Evolutionary conservation across 1,139 yeast genomes (phyloP).

Genomic region (Pichia norvegensis): DNA sequence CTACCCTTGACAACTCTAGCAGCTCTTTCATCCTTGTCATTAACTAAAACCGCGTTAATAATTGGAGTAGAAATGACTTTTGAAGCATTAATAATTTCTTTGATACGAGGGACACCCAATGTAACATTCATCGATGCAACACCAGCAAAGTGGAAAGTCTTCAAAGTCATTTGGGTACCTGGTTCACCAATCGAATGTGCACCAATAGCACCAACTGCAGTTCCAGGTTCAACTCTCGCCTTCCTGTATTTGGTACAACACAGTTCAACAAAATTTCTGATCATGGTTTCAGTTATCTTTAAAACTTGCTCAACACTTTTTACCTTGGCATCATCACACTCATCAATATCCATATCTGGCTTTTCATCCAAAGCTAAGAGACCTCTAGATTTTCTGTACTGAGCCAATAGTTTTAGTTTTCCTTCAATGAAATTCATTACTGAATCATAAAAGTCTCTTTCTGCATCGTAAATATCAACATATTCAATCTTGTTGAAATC

Average conservation of each 20-base stretch:
- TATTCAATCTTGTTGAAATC: constrained; percentile 44
- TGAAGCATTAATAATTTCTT: constrained; percentile 96
- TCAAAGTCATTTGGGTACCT: constrained; percentile 97
- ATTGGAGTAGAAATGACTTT: constrained; percentile 94
- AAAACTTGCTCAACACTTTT: constrained; percentile 64
- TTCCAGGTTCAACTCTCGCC: constrained; percentile 97
- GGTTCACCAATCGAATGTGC: constrained; percentile 99
- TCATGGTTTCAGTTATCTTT: constrained; percentile 56
- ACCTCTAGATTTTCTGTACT: constrained; percentile 46
- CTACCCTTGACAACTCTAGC: constrained; percentile 98
- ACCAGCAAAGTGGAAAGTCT: constrained; percentile 99
- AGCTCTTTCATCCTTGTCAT: constrained; percentile 91
- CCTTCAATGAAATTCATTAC: constrained; percentile 52
- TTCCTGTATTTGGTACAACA: constrained; percentile 77
- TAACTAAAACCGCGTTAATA: constrained; percentile 87
- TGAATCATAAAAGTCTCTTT: constrained; percentile 72
- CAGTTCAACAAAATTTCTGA: constrained; percentile 62
- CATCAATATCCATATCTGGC: constrained; percentile 34
- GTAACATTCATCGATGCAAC: constrained; percentile 99
- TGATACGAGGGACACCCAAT: constrained; percentile 95
- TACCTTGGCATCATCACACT: constrained; percentile 26
- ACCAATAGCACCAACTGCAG: constrained; percentile 99
- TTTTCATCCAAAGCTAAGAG: constrained; percentile 35
- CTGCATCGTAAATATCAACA: constrained; percentile 80
- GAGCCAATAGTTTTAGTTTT: constrained; percentile 53